A percentile compares a stretch with the other conserved stretches of the same genome.
Evolutionary conservation across 305 asterid genomes (phyloP).

Genomic region (Petunia hybrid): DNA sequence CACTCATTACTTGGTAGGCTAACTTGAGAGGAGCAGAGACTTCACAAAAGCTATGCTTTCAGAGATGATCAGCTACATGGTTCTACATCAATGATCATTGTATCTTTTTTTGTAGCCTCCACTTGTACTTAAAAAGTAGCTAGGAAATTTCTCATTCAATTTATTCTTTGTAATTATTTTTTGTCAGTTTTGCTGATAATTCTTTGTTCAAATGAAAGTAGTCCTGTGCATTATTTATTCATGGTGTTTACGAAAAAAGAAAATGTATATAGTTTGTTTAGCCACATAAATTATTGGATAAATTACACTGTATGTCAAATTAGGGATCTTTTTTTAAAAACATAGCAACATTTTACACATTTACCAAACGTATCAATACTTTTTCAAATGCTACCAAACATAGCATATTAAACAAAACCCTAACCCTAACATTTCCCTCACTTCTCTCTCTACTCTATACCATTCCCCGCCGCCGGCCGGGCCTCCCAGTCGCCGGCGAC

Average conservation of each 20-base stretch:
- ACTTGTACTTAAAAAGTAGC: slow-evolving; percentile 11
- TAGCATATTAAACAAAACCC: too few relatives aligned
- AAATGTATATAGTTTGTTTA: not conserved
- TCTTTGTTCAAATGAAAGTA: not conserved
- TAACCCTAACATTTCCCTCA: too few relatives aligned
- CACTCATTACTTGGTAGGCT: slow-evolving; percentile 23
- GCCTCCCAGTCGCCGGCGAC: too few relatives aligned
- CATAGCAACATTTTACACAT: too few relatives aligned
- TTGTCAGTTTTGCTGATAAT: not conserved
- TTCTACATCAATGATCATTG: slow-evolving; percentile 23
- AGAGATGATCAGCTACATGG: slow-evolving; percentile 28
- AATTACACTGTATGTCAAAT: too few relatives aligned
- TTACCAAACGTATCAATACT: too few relatives aligned
- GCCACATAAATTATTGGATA: too few relatives aligned
- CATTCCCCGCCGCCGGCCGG: too few relatives aligned
- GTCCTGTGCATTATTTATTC: slow-evolving; percentile 25
- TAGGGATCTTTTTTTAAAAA: too few relatives aligned
- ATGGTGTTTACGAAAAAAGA: not conserved
- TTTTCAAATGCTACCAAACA: too few relatives aligned
- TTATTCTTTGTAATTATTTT: slow-evolving; percentile 24
- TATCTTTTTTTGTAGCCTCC: slow-evolving; percentile 10
- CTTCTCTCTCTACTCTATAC: too few relatives aligned
- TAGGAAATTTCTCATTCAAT: slow-evolving; percentile 7
- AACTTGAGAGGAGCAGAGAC: slow-evolving; percentile 19
- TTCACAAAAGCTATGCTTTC: not conserved